Evolutionary conservation across 2,329 filamentous ascomycete genomes (phyloP).

Genomic region (Claviceps quebecensis): DNA sequence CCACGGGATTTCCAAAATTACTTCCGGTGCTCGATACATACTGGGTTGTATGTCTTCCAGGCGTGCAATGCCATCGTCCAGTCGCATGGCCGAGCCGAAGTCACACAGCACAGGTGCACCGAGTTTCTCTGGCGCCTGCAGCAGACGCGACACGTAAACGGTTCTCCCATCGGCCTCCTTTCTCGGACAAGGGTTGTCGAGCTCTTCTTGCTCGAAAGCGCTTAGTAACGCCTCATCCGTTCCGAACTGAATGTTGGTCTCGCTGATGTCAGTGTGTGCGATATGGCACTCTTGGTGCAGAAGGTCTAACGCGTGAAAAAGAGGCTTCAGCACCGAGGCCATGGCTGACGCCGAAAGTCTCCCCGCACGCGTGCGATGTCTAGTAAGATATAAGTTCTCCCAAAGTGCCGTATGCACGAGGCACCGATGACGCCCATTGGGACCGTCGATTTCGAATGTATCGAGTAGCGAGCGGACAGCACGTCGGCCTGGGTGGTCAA

Average conservation of each 20-base stretch:
- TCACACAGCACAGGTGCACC: conserved; percentile 31
- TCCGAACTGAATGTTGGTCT: conserved; percentile 32
- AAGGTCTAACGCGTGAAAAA: conserved; percentile 31
- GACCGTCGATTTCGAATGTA: conserved; percentile 22
- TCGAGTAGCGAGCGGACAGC: conserved; percentile 22
- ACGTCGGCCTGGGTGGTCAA: conserved; percentile 15
- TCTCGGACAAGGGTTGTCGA: conserved; percentile 23
- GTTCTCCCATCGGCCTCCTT: conserved; percentile 25
- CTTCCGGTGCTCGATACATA: conserved; percentile 29
- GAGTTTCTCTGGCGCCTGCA: conserved; percentile 18
- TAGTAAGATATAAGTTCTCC: too few species aligned
- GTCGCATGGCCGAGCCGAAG: conserved; percentile 30
- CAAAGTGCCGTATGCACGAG: conserved; percentile 22
- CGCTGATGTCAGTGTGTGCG: conserved; percentile 32
- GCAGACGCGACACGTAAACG: conserved; percentile 28
- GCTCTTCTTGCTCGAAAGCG: conserved; percentile 25
- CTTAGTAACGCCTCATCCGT: conserved; percentile 25
- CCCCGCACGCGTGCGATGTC: conserved; percentile 21
- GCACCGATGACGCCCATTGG: conserved; percentile 21
- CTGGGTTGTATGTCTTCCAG: conserved; percentile 26
- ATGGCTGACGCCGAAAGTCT: conserved; percentile 22
- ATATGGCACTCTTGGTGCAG: conserved; percentile 31
- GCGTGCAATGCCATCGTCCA: conserved; percentile 14
- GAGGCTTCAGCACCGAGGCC: conserved; percentile 20
- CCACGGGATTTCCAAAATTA: conserved; percentile 33